A percentile compares a stretch with the other conserved stretches of the same genome.
These are phyloP conservation scores for Apiospora sp. DNA, from an alignment of 2,329 filamentous ascomycete species.

Conservation along the genomic window DNA sequence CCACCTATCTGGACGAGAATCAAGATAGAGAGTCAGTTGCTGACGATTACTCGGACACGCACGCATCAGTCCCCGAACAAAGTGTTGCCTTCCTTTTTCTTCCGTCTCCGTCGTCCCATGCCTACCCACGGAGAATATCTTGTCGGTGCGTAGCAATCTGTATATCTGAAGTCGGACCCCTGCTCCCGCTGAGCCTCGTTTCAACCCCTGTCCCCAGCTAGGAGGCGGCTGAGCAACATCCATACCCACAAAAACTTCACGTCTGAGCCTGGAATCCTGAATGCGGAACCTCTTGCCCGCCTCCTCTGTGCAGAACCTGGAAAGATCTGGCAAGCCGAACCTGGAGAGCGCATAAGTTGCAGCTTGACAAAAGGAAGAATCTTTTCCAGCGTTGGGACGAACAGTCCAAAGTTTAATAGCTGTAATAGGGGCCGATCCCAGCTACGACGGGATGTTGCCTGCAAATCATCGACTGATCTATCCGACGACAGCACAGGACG, in stretches of 20 bases:
- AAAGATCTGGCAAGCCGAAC: not conserved
- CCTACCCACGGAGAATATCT: conserved; percentile 11
- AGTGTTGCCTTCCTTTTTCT: not conserved
- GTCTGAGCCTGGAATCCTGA: not conserved
- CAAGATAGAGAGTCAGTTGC: not conserved
- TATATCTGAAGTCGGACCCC: conserved; percentile 10
- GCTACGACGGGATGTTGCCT: not conserved
- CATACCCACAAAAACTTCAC: not conserved
- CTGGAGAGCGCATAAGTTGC: not conserved
- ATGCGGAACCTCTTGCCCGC: not conserved
- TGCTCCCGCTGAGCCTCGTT: conserved; percentile 16
- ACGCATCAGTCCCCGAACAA: conserved; percentile 6
- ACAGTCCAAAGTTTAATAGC: not conserved
- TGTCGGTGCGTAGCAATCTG: not conserved
- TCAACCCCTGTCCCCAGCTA: conserved; percentile 14
- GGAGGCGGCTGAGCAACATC: conserved; percentile 17
- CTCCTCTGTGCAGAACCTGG: not conserved
- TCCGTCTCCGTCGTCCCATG: not conserved
- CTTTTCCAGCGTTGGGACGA: not conserved
- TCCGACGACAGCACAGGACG: not conserved
- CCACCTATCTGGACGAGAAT: not conserved
- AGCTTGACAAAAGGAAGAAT: not conserved
- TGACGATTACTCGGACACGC: not conserved
- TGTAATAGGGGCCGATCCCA: not conserved
- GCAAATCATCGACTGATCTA: not conserved